Base-by-base conservation (phyloP, 306 rosid species). In the Datisca glomerata region DNA sequence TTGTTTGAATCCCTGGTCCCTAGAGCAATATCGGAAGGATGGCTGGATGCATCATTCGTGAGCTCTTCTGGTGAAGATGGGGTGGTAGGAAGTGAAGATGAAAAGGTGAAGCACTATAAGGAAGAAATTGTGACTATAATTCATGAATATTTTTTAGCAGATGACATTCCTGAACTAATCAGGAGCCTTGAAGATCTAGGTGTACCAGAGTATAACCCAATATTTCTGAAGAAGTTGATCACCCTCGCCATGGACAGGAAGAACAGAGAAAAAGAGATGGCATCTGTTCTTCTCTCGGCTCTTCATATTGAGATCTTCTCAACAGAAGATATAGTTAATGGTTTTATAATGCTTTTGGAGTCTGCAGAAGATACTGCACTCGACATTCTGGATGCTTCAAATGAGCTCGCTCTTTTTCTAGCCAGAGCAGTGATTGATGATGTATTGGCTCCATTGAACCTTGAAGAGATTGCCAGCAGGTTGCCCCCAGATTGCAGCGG, bases 191-290 rank as follows among this genome's bases (percentile, higher is more conserved):
- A 80, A 62, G 98, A 89, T 70, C 79, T 89, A 22, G 93, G 75
- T 24, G 46, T 60, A 33, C 98, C 98, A 0, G 80, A 84, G 65
- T 71, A 70, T 50, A 89, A 89, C 59, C 66, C 98, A 13, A 56
- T 89, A 53, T 89, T 89, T 58, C 55, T 89, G 78, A 89, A 89
- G 95, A 89, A 57, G 73, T 64, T 89, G 27, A 80, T 89, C 57
- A 84, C 95, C 12, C 86, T 89, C 36, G 98, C 98, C 11, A 63
- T 89, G 95, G 98, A 89, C 65, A 55, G 98, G 59, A 89, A 80
- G 68, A 89, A 89, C 84, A 81, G 73, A 55, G 98, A 89, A 60
- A 89, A 89, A 73, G 98, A 89, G 70, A 89, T 89, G 98, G 93
- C 98, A 12, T 89, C 98, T 18, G 87, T 84, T 38, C 86, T 89